phyloP scores from a whole-genome alignment of 2,329 filamentous ascomycete species.

The Talaromyces islandicus region DNA sequence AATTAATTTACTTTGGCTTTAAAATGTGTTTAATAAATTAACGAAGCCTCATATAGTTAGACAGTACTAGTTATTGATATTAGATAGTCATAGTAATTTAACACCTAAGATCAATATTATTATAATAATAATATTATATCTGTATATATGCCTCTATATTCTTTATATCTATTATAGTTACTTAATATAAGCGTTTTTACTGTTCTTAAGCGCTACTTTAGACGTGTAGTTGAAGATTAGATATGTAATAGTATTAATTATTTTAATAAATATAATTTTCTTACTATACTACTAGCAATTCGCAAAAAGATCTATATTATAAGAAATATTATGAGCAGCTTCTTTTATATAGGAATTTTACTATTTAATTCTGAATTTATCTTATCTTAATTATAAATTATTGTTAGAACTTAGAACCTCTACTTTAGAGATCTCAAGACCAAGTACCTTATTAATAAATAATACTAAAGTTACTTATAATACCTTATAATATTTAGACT shows the following conservation, averaged over 20 bases:
- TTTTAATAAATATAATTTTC: neutral
- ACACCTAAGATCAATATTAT: neutral
- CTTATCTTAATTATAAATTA: neutral
- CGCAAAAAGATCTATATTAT: neutral
- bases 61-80: too few species aligned
- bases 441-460: neutral
- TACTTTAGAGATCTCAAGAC: neutral
- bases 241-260: neutral
- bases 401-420: neutral
- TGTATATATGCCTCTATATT: neutral
- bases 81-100: neutral
- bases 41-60: neutral
- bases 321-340: neutral
- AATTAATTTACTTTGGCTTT: neutral
- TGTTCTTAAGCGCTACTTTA: neutral
- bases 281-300: neutral
- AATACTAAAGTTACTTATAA: neutral
- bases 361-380: neutral
- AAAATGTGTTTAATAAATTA: too few species aligned
- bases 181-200: neutral
- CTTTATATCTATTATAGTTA: conserved; percentile 24
- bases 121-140: neutral
- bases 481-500: neutral
- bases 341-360: neutral
- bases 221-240: neutral